A percentile compares a stretch with the other conserved stretches of the same genome.
Conservation (phyloP, 495 filamentous ascomycete genomes). For the Mytilinidion resinicola region DNA sequence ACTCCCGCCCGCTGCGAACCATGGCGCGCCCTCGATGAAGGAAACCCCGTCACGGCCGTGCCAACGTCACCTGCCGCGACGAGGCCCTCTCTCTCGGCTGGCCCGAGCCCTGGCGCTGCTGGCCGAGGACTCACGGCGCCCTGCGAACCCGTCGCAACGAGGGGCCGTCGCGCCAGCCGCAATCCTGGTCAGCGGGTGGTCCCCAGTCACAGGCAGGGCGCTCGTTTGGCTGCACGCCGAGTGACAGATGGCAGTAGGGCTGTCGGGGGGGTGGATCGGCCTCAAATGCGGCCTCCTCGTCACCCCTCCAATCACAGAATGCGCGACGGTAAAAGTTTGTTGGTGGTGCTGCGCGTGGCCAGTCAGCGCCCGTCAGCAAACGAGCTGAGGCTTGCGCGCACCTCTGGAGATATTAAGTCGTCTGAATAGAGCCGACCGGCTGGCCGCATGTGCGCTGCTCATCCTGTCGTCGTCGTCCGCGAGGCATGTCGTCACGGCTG, state of each 20-base stretch:
- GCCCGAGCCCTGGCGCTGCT: background rate
- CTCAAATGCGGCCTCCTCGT: background rate
- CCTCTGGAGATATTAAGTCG: background rate
- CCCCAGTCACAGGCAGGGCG: background rate
- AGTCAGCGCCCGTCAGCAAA: background rate
- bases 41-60: too few relatives aligned
- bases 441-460: background rate
- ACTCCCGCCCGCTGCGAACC: too few relatives aligned
- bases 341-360: background rate
- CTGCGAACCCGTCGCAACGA: background rate
- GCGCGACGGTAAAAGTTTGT: background rate
- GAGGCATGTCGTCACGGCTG: too few relatives aligned
- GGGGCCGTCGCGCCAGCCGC: background rate
- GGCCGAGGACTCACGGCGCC: background rate
- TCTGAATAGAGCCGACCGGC: background rate
- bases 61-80: background rate
- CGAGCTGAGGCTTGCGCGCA: background rate
- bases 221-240: constrained; percentile 5
- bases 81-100: background rate
- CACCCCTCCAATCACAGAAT: too few relatives aligned
- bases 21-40: too few relatives aligned
- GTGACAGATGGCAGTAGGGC: constrained; percentile 1
- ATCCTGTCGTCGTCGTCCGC: too few relatives aligned
- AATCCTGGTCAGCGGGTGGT: background rate
- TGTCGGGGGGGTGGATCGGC: background rate